phyloP scores from a whole-genome alignment of 2,329 filamentous ascomycete genomes.

The Aspergillus tamarii region DNA sequence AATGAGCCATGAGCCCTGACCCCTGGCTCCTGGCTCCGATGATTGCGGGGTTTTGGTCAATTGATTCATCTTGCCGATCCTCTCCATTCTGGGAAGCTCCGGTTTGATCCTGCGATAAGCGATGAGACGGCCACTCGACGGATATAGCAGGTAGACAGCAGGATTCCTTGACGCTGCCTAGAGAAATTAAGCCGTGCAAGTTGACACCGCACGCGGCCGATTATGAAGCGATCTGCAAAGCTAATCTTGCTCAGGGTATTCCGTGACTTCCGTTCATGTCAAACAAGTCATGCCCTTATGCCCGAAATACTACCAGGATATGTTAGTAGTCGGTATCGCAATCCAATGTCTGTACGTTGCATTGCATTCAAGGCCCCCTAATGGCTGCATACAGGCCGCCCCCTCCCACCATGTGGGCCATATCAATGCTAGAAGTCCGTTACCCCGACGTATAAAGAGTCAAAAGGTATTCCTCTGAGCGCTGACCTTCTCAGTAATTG shows the following conservation, averaged over 20 bases:
- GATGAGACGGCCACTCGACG: background rate
- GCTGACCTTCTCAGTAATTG: background rate
- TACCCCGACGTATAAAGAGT: slow-evolving; percentile 1
- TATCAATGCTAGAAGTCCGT: background rate
- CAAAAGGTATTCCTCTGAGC: background rate
- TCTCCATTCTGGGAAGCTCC: slow-evolving; percentile 2
- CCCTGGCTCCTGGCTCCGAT: background rate
- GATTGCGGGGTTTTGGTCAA: background rate
- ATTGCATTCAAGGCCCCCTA: background rate
- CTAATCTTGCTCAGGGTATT: background rate
- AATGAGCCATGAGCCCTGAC: background rate
- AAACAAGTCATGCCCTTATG: background rate
- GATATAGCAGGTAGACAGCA: background rate
- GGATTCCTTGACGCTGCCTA: background rate
- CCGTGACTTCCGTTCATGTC: background rate
- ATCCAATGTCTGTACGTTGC: background rate
- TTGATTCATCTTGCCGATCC: background rate
- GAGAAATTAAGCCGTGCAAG: background rate
- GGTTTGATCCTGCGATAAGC: slow-evolving; percentile 4
- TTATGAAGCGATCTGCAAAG: background rate
- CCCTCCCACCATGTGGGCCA: slow-evolving; percentile 12
- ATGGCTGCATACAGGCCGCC: background rate
- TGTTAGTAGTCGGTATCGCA: background rate
- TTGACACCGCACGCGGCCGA: background rate
- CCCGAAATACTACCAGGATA: slow-evolving; percentile 11